Percentiles rank a stretch among this genome's conserved stretches.
Evolutionary conservation across 805 yeast species (phyloP).

Genomic region (Jamesozyma rosinii): DNA sequence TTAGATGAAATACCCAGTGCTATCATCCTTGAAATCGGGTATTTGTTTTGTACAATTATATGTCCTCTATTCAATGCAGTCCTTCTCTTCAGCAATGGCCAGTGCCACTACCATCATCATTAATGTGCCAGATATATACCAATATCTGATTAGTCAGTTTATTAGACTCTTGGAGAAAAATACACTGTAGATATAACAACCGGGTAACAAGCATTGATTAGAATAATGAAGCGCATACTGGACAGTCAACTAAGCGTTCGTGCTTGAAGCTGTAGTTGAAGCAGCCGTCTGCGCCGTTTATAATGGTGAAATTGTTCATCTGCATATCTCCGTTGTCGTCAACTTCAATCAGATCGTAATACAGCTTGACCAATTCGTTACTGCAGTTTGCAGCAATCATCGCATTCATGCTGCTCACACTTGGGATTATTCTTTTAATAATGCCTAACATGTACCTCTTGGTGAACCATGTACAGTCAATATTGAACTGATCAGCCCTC

Average conservation of each 20-base stretch:
- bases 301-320: constrained; percentile 63
- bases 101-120: too few species aligned
- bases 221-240: constrained; percentile 43
- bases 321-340: constrained; percentile 39
- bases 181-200: too few species aligned
- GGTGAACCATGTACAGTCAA: constrained; percentile 58
- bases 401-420: constrained; percentile 90
- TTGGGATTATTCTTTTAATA: constrained; percentile 84
- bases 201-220: too few species aligned
- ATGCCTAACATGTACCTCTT: constrained; percentile 70
- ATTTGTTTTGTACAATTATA: too few species aligned
- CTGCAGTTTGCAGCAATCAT: constrained; percentile 83
- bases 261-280: constrained; percentile 66
- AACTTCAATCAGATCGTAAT: constrained; percentile 48
- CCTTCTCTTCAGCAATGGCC: too few species aligned
- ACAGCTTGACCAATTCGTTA: constrained; percentile 72
- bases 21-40: not conserved
- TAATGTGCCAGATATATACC: too few species aligned
- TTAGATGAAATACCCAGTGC: not conserved
- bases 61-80: too few species aligned
- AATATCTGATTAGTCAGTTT: too few species aligned
- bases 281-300: constrained; percentile 72
- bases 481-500: constrained; percentile 58
- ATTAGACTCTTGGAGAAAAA: too few species aligned
- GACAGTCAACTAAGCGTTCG: constrained; percentile 52